Evolutionary conservation across 192 early-diverging fungal genomes (phyloP).

Genomic region (Coemansia sp.): DNA sequence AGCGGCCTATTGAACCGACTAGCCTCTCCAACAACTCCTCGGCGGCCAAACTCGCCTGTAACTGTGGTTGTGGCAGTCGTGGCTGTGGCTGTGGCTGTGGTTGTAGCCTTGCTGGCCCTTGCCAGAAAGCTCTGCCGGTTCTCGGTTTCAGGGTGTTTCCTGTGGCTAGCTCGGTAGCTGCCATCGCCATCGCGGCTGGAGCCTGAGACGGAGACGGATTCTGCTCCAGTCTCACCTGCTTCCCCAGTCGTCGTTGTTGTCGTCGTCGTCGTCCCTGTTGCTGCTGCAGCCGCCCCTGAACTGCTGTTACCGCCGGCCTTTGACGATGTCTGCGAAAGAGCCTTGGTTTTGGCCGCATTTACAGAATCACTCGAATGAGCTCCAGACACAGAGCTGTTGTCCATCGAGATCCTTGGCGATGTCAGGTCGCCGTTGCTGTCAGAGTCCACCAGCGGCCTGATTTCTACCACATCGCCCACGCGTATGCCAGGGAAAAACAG

Average conservation of each 20-base stretch:
- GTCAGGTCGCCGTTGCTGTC: constrained; percentile 22
- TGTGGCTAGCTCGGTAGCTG: background rate
- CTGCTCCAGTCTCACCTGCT: constrained; percentile 2
- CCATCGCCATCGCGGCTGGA: constrained; percentile 4
- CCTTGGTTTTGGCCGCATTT: constrained; percentile 1
- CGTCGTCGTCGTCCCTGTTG: background rate
- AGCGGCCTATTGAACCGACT: background rate
- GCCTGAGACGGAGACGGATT: constrained; percentile 5
- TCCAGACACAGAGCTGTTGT: constrained; percentile 15
- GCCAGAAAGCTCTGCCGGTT: background rate
- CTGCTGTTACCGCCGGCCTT: constrained; percentile 11
- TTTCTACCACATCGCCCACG: constrained; percentile 51
- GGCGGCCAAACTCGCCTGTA: constrained; percentile 3
- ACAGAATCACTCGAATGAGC: constrained; percentile 11
- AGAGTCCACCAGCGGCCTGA: constrained; percentile 27
- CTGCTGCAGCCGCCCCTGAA: background rate
- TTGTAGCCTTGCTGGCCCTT: constrained; percentile 3
- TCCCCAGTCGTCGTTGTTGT: background rate
- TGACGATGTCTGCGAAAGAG: background rate
- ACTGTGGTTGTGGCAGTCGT: background rate
- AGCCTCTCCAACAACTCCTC: background rate
- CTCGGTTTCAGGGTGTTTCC: constrained; percentile 1
- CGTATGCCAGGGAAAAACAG: constrained; percentile 45
- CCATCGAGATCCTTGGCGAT: constrained; percentile 29
- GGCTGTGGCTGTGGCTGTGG: background rate